Evolutionary conservation across 106 monocot genomes (phyloP).

Genomic region (Chionographis japonica): DNA sequence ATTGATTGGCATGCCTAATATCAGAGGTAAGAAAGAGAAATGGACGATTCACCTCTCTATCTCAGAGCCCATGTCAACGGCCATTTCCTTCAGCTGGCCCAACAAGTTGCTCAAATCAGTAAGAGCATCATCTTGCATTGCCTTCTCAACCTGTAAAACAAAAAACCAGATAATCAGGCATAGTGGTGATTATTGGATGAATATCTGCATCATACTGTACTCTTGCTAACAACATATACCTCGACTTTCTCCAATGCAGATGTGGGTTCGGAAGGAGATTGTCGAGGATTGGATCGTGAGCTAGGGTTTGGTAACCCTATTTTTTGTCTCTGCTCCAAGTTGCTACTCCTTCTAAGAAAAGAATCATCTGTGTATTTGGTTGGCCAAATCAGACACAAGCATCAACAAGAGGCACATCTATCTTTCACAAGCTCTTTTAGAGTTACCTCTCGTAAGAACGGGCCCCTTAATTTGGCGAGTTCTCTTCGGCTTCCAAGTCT

Average conservation of each 20-base stretch:
- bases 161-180: not conserved
- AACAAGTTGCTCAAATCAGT: slow-evolving; percentile 58
- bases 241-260: slow-evolving; percentile 32
- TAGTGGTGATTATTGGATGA: not conserved
- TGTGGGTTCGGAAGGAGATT: slow-evolving; percentile 13
- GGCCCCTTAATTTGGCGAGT: slow-evolving; percentile 59
- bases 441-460: slow-evolving; percentile 33
- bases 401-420: not conserved
- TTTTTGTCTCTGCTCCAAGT: slow-evolving; percentile 33
- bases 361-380: slow-evolving; percentile 26
- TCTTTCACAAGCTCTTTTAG: not conserved
- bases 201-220: not conserved
- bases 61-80: slow-evolving; percentile 74
- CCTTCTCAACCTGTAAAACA: slow-evolving; percentile 50
- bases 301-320: slow-evolving; percentile 26
- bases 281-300: slow-evolving; percentile 18
- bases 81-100: slow-evolving; percentile 64
- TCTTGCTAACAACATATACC: slow-evolving; percentile 9
- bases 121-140: slow-evolving; percentile 68
- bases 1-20: not conserved
- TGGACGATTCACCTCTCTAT: slow-evolving; percentile 37
- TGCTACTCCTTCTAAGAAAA: slow-evolving; percentile 22
- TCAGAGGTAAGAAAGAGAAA: not conserved
- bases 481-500: slow-evolving; percentile 77
- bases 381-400: slow-evolving; percentile 2